Base-by-base conservation (phyloP, 306 rosid genomes). In the Vicia faba region DNA sequence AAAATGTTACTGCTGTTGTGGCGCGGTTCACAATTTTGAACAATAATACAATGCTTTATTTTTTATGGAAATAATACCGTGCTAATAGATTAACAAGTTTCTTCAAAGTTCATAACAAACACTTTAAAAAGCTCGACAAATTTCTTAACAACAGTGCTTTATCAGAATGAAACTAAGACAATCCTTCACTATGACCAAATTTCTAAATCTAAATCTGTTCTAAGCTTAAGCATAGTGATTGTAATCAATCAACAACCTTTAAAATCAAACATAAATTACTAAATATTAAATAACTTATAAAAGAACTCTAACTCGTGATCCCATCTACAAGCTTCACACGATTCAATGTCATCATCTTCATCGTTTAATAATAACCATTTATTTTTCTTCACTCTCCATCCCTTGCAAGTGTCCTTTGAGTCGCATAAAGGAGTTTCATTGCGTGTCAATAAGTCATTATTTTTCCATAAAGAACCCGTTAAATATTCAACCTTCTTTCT, bases 291-390 rank as follows among this genome's bases (percentile, higher is more conserved):
- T 5, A 75, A 16, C 0, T 2, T 0, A 3, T 45, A 71, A 40
- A 71, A 77, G 0, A 1, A 23, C 0, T 15, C 2, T 2, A 66
- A 3, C 66, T 78, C 71, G 2, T 67, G 15, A 11, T 78, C 75
- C 61, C 66, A 79, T 51, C 84, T 49, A 20, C 80, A 69, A 50
- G 8, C 38, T 40, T 79, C 77, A 70, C 83, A 75, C 4, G 2
- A n/a, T 5, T 0, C 7, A 50, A 8, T 1, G 2, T 62, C 68
- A 11, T 75, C 73, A n/a, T 73, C 75, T 0, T 68, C 75, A 55
- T 74, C 79, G 0, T 64, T 33, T 3, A 40, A 2, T 3, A 56
- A 57, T 20, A 0, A 0, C 77, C 74, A 69, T 9, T 3, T 4
- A 11, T 56, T 68, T 4, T 28, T 16, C 12, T 59, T 58, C 5